A percentile compares a stretch with the other conserved stretches of the same genome.
Evolutionary conservation across 2,329 filamentous ascomycete species (phyloP).

Genomic region (Apiospora rasikravindrae): DNA sequence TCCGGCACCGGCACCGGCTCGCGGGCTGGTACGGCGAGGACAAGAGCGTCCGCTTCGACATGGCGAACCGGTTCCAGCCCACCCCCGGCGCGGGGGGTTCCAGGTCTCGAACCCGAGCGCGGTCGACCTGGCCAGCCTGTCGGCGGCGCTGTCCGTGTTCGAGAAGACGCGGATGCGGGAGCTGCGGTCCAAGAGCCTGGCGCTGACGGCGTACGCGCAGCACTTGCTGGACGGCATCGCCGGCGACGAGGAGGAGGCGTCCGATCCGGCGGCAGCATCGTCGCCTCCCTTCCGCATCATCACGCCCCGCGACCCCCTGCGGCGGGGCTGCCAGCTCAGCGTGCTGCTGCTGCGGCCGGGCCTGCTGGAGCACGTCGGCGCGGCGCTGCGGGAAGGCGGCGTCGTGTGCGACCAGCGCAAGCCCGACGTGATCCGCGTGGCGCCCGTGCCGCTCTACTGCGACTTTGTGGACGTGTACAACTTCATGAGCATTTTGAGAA

Average conservation of each 20-base stretch:
- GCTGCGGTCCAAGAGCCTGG: slow-evolving; percentile 72
- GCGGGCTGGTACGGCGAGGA: slow-evolving; percentile 89
- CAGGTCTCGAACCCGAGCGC: slow-evolving; percentile 86
- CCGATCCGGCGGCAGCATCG: slow-evolving; percentile 24
- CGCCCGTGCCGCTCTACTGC: slow-evolving; percentile 85
- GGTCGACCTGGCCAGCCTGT: slow-evolving; percentile 76
- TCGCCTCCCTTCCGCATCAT: slow-evolving; percentile 62
- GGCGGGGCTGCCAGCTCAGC: slow-evolving; percentile 81
- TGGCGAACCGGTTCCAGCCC: slow-evolving; percentile 81
- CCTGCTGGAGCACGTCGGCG: slow-evolving; percentile 71
- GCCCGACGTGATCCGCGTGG: slow-evolving; percentile 83
- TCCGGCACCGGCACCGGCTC: slow-evolving; percentile 68
- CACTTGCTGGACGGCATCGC: slow-evolving; percentile 59
- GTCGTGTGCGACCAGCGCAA: slow-evolving; percentile 84
- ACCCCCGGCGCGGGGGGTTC: slow-evolving; percentile 80
- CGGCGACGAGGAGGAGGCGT: too few relatives aligned
- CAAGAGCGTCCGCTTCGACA: slow-evolving; percentile 77
- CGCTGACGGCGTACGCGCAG: slow-evolving; percentile 79
- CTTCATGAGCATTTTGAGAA: slow-evolving; percentile 50
- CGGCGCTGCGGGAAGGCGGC: slow-evolving; percentile 67
- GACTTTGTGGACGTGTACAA: slow-evolving; percentile 72
- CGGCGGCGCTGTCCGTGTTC: slow-evolving; percentile 76
- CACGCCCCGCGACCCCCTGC: slow-evolving; percentile 70
- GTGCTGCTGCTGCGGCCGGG: slow-evolving; percentile 70
- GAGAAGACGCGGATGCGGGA: slow-evolving; percentile 71